phyloP scores from a whole-genome alignment of 305 asterid genomes.

The Fraxinus paxiana region DNA sequence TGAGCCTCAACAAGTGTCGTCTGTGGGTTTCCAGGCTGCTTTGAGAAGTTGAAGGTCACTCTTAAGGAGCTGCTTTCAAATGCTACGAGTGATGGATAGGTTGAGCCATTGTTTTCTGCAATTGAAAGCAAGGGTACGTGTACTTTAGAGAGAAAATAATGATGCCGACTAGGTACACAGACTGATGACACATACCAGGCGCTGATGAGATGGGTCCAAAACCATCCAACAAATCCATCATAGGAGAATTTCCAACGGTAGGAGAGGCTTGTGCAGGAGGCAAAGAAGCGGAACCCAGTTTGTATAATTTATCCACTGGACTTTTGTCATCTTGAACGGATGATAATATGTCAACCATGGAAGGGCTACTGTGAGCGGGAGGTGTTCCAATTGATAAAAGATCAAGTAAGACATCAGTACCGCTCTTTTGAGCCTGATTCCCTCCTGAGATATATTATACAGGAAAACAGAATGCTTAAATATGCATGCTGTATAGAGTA shows the following conservation, averaged over 20 bases:
- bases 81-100: constrained; percentile 71
- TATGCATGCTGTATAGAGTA: background rate
- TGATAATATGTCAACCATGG: constrained; percentile 46
- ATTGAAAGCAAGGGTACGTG: constrained; percentile 20
- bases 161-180: constrained; percentile 2
- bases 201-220: constrained; percentile 50
- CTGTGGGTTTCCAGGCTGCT: constrained; percentile 71
- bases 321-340: constrained; percentile 44
- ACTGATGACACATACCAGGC: constrained; percentile 40
- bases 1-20: constrained; percentile 70
- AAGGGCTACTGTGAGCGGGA: constrained; percentile 50
- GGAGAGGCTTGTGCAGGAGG: constrained; percentile 34
- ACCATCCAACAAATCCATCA: constrained; percentile 77
- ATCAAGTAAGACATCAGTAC: constrained; percentile 70
- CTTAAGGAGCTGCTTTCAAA: constrained; percentile 79
- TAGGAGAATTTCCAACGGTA: constrained; percentile 53
- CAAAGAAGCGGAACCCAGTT: constrained; percentile 46
- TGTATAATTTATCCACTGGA: constrained; percentile 45
- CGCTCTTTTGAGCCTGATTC: constrained; percentile 52
- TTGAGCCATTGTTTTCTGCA: constrained; percentile 59
- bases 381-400: constrained; percentile 81
- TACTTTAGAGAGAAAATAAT: background rate
- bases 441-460: constrained; percentile 43
- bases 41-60: constrained; percentile 73
- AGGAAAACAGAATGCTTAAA: constrained; percentile 12